Evolutionary conservation across 139 green algal species (phyloP), one percentile per base, ranked within the genome.

Genomic region (Zygnema circumcarinatum): DNA sequence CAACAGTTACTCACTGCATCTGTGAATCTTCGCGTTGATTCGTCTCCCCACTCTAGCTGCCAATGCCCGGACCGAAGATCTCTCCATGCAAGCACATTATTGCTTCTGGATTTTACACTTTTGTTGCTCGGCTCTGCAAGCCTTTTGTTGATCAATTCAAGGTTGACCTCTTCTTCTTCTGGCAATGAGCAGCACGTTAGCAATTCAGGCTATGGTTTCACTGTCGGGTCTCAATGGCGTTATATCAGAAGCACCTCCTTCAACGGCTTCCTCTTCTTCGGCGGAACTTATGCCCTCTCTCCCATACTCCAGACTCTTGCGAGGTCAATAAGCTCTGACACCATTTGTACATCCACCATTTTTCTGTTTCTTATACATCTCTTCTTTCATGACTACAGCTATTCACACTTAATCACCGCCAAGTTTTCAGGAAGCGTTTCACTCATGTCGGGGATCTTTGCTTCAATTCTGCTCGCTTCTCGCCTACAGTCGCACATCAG

Each of bases 351-450:
- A 0, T 92, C 92, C 33, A 89, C 87, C 1, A 89, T 85, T 11
- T 76, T 84, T 16, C 86, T 97, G 38, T 79, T 95, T 32, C 54
- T 96, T 1, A 38, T 92, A 7, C 95, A 98, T 87, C 92, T 98
- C 3, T 96, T 93, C 79, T 88, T 97, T 2, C 92, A 96, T 83
- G 96, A 98, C 86, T 98, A 98, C 92, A 93, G 90, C 2, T 90
- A 91, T 67, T 88, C 87, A 1, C 42, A 79, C 25, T 36, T 81
- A 33, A 42, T 47, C 56, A 85, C 67, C 69, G 22, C 40, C 16
- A 81, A 87, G n/a, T 90, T 92, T 39, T 84, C 88, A 1, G 96
- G 95, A 29, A 93, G 91, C 29, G 40, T 98, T 36, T 96, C 95
- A 1, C 87, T 98, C 32, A 94, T 88, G 2, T 89, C 92, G 16